Evolutionary conservation across 2,329 filamentous ascomycete species (phyloP).

Genomic region (Calonectria honghensis): DNA sequence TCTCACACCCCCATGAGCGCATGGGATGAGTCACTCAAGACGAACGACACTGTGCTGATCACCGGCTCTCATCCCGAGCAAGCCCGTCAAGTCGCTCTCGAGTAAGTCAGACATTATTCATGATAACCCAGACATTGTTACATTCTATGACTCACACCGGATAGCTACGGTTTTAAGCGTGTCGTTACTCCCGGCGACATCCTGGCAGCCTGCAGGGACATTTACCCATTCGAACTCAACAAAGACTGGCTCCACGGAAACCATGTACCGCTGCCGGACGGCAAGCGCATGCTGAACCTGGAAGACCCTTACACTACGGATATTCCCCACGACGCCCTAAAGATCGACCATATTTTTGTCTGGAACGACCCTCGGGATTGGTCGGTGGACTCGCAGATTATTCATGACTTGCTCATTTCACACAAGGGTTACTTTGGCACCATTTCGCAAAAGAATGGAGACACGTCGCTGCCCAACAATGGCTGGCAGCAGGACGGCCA

Average conservation of each 20-base stretch:
- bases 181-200: conserved; percentile 93
- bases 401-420: conserved; percentile 89
- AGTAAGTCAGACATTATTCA: conserved; percentile 60
- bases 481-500: conserved; percentile 91
- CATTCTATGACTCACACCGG: conserved; percentile 27
- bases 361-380: conserved; percentile 98
- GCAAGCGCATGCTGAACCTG: conserved; percentile 57
- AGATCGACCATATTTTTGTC: conserved; percentile 92
- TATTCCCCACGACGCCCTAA: conserved; percentile 71
- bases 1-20: conserved; percentile 91
- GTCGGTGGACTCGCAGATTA: conserved; percentile 91
- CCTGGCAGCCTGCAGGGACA: conserved; percentile 80
- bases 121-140: conserved; percentile 46
- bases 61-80: conserved; percentile 81
- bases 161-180: conserved; percentile 82
- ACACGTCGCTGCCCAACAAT: conserved; percentile 77
- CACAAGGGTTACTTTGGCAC: conserved; percentile 87
- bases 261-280: conserved; percentile 57
- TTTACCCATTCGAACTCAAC: conserved; percentile 86
- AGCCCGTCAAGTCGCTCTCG: conserved; percentile 83
- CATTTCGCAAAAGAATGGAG: conserved; percentile 82
- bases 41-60: conserved; percentile 77
- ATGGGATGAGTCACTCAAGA: conserved; percentile 65
- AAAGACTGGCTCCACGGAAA: conserved; percentile 57
- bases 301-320: conserved; percentile 58